These are phyloP conservation scores for Crithidia fasciculata DNA, from an alignment of 208 protist species.

Conservation along the genomic window DNA sequence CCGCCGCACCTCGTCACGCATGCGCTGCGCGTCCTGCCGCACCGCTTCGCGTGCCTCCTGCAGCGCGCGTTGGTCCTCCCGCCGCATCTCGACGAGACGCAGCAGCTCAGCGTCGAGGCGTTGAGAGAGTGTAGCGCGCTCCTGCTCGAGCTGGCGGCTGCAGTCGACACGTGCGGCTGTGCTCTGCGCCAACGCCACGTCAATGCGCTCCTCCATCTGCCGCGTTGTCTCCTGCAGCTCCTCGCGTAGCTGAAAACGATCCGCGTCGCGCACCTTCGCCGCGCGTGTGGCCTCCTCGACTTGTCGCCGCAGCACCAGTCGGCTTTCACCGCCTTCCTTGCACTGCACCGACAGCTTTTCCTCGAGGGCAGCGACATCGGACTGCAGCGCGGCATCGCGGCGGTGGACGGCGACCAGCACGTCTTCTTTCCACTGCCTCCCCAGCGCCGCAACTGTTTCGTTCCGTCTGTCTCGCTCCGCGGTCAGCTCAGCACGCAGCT, in stretches of 20 bases:
- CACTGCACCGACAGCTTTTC: slow-evolving; percentile 37
- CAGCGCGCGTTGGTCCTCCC: slow-evolving; percentile 64
- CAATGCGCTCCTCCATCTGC: slow-evolving; percentile 54
- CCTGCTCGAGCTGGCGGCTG: slow-evolving; percentile 63
- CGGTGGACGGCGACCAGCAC: slow-evolving; percentile 70
- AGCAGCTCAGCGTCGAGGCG: slow-evolving; percentile 77
- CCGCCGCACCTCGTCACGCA: slow-evolving; percentile 37
- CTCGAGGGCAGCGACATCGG: slow-evolving; percentile 59
- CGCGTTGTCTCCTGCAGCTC: slow-evolving; percentile 53
- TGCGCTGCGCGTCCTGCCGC: slow-evolving; percentile 34
- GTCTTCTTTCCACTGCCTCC: slow-evolving; percentile 78
- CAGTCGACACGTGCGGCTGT: slow-evolving; percentile 58
- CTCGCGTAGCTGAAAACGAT: slow-evolving; percentile 66
- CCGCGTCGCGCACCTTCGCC: slow-evolving; percentile 48
- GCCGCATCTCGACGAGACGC: slow-evolving; percentile 71
- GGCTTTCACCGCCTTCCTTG: slow-evolving; percentile 38
- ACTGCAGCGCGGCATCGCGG: slow-evolving; percentile 50
- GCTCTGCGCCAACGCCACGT: slow-evolving; percentile 51
- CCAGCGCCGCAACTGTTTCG: slow-evolving; percentile 56
- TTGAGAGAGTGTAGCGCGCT: slow-evolving; percentile 51
- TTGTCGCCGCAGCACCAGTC: slow-evolving; percentile 51
- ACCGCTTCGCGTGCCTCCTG: slow-evolving; percentile 44
- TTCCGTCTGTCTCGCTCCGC: slow-evolving; percentile 72
- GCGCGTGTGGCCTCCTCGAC: slow-evolving; percentile 56
- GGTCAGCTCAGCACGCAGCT: slow-evolving; percentile 61